phyloP scores from a whole-genome alignment of 202 grass and related monocot species.

The Miscanthus sacchariflorus region DNA sequence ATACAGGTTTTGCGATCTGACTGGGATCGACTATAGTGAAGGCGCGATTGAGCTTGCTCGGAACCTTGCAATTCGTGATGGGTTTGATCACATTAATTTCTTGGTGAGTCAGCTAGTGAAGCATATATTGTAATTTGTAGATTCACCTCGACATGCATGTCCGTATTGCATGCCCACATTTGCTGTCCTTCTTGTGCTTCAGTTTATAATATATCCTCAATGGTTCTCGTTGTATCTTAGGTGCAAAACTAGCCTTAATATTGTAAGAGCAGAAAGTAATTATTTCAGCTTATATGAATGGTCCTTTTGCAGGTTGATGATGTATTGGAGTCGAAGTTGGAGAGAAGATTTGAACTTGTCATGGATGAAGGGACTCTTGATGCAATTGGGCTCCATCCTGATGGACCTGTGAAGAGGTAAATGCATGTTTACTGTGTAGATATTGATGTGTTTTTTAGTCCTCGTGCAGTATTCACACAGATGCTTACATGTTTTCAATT shows the following conservation, averaged over 20 bases:
- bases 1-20: conserved; percentile 86
- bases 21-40: conserved; percentile 95
- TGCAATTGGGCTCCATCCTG: conserved; percentile 81
- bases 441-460: conserved; percentile 25
- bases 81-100: conserved; percentile 86
- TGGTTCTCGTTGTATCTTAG: conserved; percentile 18
- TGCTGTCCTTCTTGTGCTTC: background rate
- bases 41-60: conserved; percentile 77
- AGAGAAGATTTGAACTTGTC: conserved; percentile 90
- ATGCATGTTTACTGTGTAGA: conserved; percentile 2
- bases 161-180: conserved; percentile 5
- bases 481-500: conserved; percentile 22
- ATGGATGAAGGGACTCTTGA: conserved; percentile 98
- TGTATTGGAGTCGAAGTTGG: conserved; percentile 94
- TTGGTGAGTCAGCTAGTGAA: conserved; percentile 56
- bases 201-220: conserved; percentile 11
- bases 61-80: conserved; percentile 71
- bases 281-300: conserved; percentile 18
- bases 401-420: conserved; percentile 93
- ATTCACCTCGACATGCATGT: background rate
- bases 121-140: background rate
- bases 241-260: background rate
- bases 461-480: background rate
- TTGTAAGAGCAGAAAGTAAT: conserved; percentile 22
- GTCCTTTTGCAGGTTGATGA: conserved; percentile 82